Evolutionary conservation across 768 basidiomycete genomes (phyloP), one percentile per base, ranked within the genome.

Genomic region (Psilocybe tampanensis): DNA sequence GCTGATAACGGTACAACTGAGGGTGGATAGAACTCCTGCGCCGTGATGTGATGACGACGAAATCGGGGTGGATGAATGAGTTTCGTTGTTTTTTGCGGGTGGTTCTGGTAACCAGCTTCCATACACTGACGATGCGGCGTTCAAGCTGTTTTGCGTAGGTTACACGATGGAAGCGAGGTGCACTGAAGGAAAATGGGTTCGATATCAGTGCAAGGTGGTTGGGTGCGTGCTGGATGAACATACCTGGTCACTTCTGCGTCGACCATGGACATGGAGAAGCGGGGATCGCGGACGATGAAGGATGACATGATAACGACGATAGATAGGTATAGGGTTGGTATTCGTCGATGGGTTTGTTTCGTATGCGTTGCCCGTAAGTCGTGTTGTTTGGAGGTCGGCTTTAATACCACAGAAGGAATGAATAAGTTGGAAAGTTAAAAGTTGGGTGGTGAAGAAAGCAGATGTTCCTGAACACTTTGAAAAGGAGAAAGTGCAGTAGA

Each of bases 71-170:
- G 47, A 86, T 72, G 64, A 80, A 66, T 2, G 86, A 85, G 5
- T 77, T 74, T 41, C 83, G 80, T 22, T 80, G 76, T 32, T 73
- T 73, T 52, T 77, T 84, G 59, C 82, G 83, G 29, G 81, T 77
- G 26, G 74, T 71, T 21, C 77, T 73, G 22, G 85, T 86, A 64
- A 88, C 69, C 36, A 77, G 70, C 65, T 89, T 89, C 87, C 87
- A 89, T 9, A 79, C 74, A 42, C 76, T 72, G 52, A 88, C 69
- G 58, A 87, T 70, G 66, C 81, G 83, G 54, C 87, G 85, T 64
- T 85, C 80, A 55, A 89, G 11, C 44, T 68, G 68, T 58, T 83
- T 85, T 12, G 76, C 69, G 60, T 70, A 71, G 3, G 82, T 74
- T 56, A 62, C 29, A 43, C 62, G 57, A 50, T 61, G 55, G 58